phyloP scores from a whole-genome alignment of 208 protist genomes.

The Angomonas ambiguus region DNA sequence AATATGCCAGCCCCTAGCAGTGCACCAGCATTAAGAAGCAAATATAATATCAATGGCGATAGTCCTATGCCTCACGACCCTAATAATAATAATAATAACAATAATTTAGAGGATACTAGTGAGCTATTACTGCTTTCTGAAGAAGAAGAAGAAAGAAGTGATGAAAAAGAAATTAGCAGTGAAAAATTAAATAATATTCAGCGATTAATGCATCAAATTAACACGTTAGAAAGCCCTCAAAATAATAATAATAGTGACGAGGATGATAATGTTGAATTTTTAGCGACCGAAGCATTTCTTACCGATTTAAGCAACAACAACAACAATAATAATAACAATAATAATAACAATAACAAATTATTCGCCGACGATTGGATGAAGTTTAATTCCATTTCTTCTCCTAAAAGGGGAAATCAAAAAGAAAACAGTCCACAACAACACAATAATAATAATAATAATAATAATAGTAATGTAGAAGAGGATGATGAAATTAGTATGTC shows the following conservation, averaged over 20 bases:
- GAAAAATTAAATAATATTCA: conserved; percentile 5
- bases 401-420: background rate
- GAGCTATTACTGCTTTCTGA: background rate
- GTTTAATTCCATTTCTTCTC: background rate
- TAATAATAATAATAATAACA: background rate
- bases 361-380: background rate
- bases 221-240: background rate
- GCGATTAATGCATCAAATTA: background rate
- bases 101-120: background rate
- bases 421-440: background rate
- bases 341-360: too few relatives aligned
- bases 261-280: background rate
- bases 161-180: background rate
- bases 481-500: conserved; percentile 1
- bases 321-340: conserved; percentile 2
- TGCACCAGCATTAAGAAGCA: background rate
- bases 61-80: background rate
- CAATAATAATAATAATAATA: too few relatives aligned
- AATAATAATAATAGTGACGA: background rate
- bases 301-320: background rate
- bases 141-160: background rate
- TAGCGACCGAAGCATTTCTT: background rate
- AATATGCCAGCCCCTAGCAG: background rate
- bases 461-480: too few relatives aligned
- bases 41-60: background rate